These are phyloP conservation scores for Dipodascopsis tothii DNA, from an alignment of 805 yeast species.

Conservation along the genomic window DNA sequence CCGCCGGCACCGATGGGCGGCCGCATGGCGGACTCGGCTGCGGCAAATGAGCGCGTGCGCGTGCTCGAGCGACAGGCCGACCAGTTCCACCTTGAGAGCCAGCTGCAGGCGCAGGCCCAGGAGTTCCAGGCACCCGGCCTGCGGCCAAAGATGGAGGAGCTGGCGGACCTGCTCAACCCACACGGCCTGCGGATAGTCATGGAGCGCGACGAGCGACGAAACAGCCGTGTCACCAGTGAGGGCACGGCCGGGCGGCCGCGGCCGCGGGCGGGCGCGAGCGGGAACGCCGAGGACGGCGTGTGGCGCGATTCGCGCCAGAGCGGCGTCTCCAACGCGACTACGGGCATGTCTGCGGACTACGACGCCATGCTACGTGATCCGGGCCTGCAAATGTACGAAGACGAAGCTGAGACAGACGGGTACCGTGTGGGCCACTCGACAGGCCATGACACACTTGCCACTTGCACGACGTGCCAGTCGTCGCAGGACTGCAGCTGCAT, in stretches of 20 bases:
- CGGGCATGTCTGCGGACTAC: neutral
- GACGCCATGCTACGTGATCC: conserved; percentile 9
- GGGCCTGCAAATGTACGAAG: neutral
- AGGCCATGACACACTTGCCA: too few relatives aligned
- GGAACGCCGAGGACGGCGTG: too few relatives aligned
- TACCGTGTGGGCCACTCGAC: too few relatives aligned
- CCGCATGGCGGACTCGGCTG: neutral
- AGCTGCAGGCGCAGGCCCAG: too few relatives aligned
- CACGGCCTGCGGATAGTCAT: neutral
- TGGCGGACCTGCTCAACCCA: neutral
- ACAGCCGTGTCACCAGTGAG: too few relatives aligned
- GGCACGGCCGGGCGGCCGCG: neutral
- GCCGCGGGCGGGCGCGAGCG: too few relatives aligned
- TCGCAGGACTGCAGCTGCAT: too few relatives aligned
- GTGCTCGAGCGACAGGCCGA: neutral
- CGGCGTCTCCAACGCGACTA: neutral
- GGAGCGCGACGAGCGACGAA: too few relatives aligned
- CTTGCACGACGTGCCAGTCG: too few relatives aligned
- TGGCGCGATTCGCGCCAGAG: neutral
- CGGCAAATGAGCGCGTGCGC: neutral
- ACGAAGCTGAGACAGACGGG: too few relatives aligned
- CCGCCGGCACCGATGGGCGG: neutral
- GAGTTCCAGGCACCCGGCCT: neutral
- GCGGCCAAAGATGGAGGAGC: neutral
- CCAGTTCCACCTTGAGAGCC: too few relatives aligned